Evolutionary conservation across 768 basidiomycete species (phyloP), one percentile per base, ranked within the genome.

Genomic region (Trametes gibbosa): DNA sequence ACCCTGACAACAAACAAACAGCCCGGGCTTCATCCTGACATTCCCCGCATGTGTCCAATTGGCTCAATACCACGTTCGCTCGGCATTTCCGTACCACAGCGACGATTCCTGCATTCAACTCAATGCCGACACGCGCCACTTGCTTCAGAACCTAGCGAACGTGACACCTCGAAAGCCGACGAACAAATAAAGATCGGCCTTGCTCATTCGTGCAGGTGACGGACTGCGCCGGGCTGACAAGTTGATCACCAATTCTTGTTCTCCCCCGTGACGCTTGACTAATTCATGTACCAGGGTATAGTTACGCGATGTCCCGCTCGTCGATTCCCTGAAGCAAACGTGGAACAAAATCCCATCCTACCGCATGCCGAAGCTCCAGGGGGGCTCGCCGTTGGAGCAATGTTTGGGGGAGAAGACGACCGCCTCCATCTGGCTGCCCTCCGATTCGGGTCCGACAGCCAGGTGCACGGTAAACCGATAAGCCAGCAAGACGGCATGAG

Each of bases 41-140:
- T 54, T 54, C 53, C 40, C 58, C 58, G 58, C 16, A 14, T 17
- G 9, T 5, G 23, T n/a, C 43, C 50, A 50, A 59, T 59, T 59
- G 58, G 58, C 51, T 24, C 27, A 41, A 24, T 3, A 23, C 21
- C 41, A 1, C 37, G 23, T 12, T 2, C 16, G 34, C 24, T 42
- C 37, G 41, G 56, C n/a, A 29, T 41, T 7, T 50, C 19, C 24
- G 8, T 29, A 21, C 56, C 56, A 50, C 50, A 16, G 23, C 34
- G 21, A 19, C 21, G 4, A 7, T 25, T 25, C 43, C 13, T 39
- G 43, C 21, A 24, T 45, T 24, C 6, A 45, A 16, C 29, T 5
- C 29, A 32, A 32, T 32, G 29, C 29, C 29, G 5, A 10, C 29
- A 10, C 10, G 29, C 29, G 29, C 29, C 29, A 32, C 5, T 32